Conservation (phyloP, 331 rosid genomes). For the Quercus lobata region DNA sequence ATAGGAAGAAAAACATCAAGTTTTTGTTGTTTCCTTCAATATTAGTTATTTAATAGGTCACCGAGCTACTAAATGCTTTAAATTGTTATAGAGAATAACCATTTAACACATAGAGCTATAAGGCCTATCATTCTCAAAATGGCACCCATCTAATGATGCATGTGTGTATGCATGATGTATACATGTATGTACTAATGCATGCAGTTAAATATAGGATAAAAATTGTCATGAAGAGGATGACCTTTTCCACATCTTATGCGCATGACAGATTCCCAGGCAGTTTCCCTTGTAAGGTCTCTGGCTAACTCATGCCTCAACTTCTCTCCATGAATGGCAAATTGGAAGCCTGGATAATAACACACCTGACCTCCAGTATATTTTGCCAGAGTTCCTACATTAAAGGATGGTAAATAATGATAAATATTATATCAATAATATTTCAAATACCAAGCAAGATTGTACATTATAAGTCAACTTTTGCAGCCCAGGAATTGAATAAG, state of each 20-base stretch:
- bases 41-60: neutral
- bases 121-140: neutral
- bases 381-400: constrained; percentile 82
- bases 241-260: constrained; percentile 98
- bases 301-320: constrained; percentile 87
- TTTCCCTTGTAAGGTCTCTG: constrained; percentile 94
- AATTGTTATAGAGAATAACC: neutral
- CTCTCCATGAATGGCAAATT: constrained; percentile 77
- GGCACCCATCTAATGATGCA: neutral
- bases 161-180: neutral
- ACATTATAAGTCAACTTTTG: neutral
- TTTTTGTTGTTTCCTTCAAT: neutral
- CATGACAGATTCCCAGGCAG: constrained; percentile 99
- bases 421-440: neutral
- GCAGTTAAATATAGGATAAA: neutral
- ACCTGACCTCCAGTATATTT: constrained; percentile 98
- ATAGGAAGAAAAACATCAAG: neutral
- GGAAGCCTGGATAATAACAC: constrained; percentile 79
- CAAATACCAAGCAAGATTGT: neutral
- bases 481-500: neutral
- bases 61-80: neutral
- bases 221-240: constrained; percentile 28
- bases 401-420: constrained; percentile 9
- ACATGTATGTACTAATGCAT: neutral
- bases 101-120: neutral